phyloP scores from a whole-genome alignment of 2,329 filamentous ascomycete genomes.

The Fusarium pseudocircinatum region DNA sequence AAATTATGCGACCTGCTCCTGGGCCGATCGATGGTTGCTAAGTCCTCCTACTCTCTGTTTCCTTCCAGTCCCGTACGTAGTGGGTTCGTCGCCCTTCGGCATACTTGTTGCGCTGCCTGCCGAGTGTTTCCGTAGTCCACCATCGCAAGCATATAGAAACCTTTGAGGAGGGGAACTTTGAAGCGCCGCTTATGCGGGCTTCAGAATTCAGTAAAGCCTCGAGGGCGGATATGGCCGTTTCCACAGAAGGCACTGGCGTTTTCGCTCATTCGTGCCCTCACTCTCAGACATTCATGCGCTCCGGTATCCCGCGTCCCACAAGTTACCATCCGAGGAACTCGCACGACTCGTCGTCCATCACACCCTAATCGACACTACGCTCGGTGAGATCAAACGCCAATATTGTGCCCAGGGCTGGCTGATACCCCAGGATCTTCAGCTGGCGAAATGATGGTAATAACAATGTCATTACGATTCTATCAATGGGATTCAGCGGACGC shows the following conservation, averaged over 20 bases:
- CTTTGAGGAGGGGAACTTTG: conserved; percentile 7
- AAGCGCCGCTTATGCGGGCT: conserved; percentile 47
- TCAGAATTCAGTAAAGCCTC: conserved; percentile 37
- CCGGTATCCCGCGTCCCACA: conserved; percentile 29
- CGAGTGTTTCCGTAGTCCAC: conserved; percentile 28
- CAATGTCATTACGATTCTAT: conserved; percentile 30
- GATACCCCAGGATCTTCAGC: conserved; percentile 31
- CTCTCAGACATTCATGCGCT: conserved; percentile 24
- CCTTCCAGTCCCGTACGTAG: conserved; percentile 7
- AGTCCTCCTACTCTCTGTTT: conserved; percentile 29
- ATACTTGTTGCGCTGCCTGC: conserved; percentile 13
- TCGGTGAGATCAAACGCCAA: conserved; percentile 30
- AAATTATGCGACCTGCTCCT: conserved; percentile 30
- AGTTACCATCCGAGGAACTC: not conserved
- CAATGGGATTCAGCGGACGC: conserved; percentile 31
- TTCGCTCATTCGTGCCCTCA: conserved; percentile 40
- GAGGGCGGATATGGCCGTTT: conserved; percentile 35
- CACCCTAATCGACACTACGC: conserved; percentile 29
- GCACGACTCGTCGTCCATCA: conserved; percentile 29
- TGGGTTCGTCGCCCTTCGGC: conserved; percentile 8
- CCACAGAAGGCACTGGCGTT: conserved; percentile 26
- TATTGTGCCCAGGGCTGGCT: conserved; percentile 29
- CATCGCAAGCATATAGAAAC: conserved; percentile 17
- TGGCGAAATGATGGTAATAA: conserved; percentile 40
- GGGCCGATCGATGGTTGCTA: conserved; percentile 25